Evolutionary conservation across 2,329 filamentous ascomycete genomes (phyloP).

Genomic region (Cytospora piceae): DNA sequence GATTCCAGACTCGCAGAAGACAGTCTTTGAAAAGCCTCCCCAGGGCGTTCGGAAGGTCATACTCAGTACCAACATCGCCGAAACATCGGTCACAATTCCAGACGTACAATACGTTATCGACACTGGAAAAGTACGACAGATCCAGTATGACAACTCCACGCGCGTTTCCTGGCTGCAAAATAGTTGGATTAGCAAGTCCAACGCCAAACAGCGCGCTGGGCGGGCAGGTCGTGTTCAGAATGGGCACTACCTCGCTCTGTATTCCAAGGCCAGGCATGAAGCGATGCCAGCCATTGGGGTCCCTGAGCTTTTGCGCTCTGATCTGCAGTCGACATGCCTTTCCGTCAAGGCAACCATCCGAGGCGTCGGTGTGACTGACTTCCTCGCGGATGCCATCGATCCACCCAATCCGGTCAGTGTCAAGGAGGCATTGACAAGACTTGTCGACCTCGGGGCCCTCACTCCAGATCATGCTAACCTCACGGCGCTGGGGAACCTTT

Average conservation of each 20-base stretch:
- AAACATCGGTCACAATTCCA: slow-evolving; percentile 55
- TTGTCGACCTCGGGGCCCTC: slow-evolving; percentile 47
- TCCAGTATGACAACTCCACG: slow-evolving; percentile 45
- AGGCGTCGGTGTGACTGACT: slow-evolving; percentile 43
- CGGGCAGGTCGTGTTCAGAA: slow-evolving; percentile 52
- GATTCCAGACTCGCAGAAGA: slow-evolving; percentile 46
- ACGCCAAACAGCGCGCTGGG: slow-evolving; percentile 52
- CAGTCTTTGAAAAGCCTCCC: slow-evolving; percentile 45
- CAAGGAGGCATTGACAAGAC: slow-evolving; percentile 42
- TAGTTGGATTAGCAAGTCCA: slow-evolving; percentile 52
- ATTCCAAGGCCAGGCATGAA: slow-evolving; percentile 37
- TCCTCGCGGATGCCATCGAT: slow-evolving; percentile 49
- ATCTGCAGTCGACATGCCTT: slow-evolving; percentile 50
- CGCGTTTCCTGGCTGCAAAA: slow-evolving; percentile 44
- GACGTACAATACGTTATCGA: slow-evolving; percentile 56
- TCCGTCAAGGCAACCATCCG: slow-evolving; percentile 46
- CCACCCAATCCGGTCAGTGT: slow-evolving; percentile 46
- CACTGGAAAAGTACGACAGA: slow-evolving; percentile 43
- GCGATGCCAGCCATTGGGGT: slow-evolving; percentile 35
- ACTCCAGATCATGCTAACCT: slow-evolving; percentile 44
- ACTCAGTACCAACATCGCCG: slow-evolving; percentile 54
- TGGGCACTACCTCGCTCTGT: slow-evolving; percentile 54
- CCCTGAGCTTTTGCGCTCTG: slow-evolving; percentile 48
- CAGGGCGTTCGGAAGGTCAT: slow-evolving; percentile 51
- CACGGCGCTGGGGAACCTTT: slow-evolving; percentile 46